A percentile compares a stretch with the other conserved stretches of the same genome.
Evolutionary conservation across 169 alveolate species (phyloP).

Genomic region (Toxoplasma gondii): DNA sequence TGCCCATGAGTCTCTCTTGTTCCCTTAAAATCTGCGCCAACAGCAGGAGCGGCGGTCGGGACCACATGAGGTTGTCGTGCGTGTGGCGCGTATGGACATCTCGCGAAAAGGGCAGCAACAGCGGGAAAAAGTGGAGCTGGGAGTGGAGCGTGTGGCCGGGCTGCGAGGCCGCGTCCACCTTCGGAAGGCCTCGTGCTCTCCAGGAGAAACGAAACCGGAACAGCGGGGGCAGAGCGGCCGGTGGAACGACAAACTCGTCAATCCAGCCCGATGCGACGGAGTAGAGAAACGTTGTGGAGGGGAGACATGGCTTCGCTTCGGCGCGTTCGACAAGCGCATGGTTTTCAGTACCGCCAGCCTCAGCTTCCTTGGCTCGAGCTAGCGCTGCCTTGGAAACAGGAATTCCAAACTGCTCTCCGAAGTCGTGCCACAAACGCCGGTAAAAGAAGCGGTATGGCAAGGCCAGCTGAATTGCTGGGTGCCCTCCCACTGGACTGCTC

Average conservation of each 20-base stretch:
- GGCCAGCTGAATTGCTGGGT: background rate
- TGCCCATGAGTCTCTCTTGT: background rate
- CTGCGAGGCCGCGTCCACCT: background rate
- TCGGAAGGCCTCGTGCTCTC: background rate
- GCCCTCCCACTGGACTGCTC: background rate
- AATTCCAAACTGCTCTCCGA: background rate
- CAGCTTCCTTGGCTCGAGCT: background rate
- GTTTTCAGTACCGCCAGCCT: background rate
- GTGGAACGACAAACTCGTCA: background rate
- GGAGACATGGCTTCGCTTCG: background rate
- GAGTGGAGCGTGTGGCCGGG: background rate
- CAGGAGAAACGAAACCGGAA: background rate
- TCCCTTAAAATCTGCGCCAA: background rate
- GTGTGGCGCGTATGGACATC: background rate
- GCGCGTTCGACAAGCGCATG: background rate
- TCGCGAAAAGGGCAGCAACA: background rate
- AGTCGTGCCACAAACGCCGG: background rate
- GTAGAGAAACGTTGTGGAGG: background rate
- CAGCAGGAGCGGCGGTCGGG: background rate
- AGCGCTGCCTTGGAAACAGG: background rate
- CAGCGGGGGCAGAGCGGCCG: background rate
- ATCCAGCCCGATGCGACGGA: background rate
- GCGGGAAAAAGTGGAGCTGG: background rate
- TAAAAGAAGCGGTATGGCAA: background rate
- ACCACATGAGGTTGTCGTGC: background rate